Percentiles rank a stretch among this genome's conserved stretches.
Conservation (phyloP, 1,284 basidiomycete species). For the Ganoderma multipileum region DNA sequence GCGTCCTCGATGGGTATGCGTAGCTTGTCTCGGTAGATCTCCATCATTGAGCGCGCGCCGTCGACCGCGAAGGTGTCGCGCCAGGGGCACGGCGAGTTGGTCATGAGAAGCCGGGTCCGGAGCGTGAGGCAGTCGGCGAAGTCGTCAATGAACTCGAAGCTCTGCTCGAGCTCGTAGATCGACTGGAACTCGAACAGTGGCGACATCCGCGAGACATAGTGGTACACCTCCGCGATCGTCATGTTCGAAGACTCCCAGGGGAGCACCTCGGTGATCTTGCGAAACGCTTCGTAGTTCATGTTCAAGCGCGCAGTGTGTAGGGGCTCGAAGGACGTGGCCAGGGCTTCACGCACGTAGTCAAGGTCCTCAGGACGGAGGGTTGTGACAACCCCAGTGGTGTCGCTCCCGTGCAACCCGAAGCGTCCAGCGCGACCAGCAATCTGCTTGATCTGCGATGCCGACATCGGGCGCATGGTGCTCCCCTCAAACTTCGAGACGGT, state of each 20-base stretch:
- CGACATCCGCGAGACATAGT: conserved; percentile 39
- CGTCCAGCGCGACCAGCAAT: conserved; percentile 97
- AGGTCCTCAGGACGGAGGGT: conserved; percentile 77
- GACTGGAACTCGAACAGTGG: conserved; percentile 35
- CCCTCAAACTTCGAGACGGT: conserved; percentile 81
- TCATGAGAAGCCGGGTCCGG: conserved; percentile 35
- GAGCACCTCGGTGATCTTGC: conserved; percentile 43
- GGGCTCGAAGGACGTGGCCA: conserved; percentile 46
- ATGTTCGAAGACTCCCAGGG: conserved; percentile 40
- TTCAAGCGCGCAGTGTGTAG: conserved; percentile 45
- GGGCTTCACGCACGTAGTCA: conserved; percentile 57
- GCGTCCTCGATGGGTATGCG: conserved; percentile 29
- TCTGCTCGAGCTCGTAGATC: conserved; percentile 15
- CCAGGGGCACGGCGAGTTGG: conserved; percentile 36
- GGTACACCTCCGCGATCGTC: conserved; percentile 34
- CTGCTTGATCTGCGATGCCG: conserved; percentile 90
- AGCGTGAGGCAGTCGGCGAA: conserved; percentile 36
- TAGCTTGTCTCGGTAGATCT: conserved; percentile 31
- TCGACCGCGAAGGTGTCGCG: conserved; percentile 34
- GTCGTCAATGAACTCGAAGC: conserved; percentile 36
- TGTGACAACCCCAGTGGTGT: conserved; percentile 72
- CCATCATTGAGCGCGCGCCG: conserved; percentile 33
- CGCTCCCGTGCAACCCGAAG: conserved; percentile 73
- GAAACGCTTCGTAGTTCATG: conserved; percentile 36
- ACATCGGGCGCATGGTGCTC: conserved; percentile 55